phyloP scores from a whole-genome alignment of 2,329 filamentous ascomycete genomes.

The Aspergillus brasiliensis region DNA sequence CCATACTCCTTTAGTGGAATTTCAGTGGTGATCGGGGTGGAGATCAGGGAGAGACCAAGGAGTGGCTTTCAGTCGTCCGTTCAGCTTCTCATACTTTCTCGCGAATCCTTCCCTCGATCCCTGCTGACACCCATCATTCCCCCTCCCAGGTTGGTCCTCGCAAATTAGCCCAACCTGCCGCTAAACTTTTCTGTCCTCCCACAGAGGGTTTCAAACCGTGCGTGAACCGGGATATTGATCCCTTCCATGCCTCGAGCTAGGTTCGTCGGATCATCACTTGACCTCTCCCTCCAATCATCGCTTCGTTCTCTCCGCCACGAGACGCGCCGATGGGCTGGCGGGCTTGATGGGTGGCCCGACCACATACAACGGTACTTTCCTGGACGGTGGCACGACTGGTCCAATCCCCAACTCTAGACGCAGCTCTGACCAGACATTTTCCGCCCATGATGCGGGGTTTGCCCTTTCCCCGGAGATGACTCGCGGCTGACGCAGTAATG shows the following conservation, averaged over 20 bases:
- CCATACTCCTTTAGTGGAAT: neutral
- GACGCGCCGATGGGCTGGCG: neutral
- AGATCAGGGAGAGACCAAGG: neutral
- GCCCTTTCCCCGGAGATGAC: neutral
- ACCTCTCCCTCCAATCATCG: slow-evolving; percentile 1
- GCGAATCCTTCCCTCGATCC: neutral
- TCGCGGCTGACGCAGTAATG: neutral
- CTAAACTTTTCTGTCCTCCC: neutral
- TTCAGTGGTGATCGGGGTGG: neutral
- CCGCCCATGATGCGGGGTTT: neutral
- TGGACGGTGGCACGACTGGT: neutral
- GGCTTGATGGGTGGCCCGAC: neutral
- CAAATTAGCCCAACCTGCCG: neutral
- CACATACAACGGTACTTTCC: slow-evolving; percentile 3
- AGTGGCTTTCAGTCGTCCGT: neutral
- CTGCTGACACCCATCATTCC: neutral
- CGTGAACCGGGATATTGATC: slow-evolving; percentile 4
- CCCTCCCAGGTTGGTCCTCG: neutral
- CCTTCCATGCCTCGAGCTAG: neutral
- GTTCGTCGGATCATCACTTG: neutral
- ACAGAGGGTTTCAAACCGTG: neutral
- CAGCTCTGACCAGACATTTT: neutral
- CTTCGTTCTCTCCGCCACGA: neutral
- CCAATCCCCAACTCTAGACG: neutral
- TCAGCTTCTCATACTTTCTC: neutral